Conservation (phyloP, 2,329 filamentous ascomycete genomes). For the Fusarium sulawesiense region DNA sequence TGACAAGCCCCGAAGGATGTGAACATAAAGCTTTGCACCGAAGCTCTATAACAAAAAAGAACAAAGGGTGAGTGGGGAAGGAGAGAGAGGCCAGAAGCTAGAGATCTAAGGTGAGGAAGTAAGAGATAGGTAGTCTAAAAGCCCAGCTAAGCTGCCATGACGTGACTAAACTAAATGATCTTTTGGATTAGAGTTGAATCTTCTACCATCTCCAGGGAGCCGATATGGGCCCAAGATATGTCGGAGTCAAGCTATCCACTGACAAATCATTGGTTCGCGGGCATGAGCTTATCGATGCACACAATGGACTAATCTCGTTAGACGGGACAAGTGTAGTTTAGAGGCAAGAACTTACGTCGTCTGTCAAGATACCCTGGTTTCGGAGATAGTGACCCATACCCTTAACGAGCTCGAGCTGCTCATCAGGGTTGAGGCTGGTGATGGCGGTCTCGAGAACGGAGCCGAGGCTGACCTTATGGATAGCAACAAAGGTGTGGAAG, state of each 20-base stretch:
- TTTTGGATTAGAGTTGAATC: neutral
- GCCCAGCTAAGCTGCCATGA: neutral
- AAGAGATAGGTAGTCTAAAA: neutral
- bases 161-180: neutral
- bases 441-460: conserved; percentile 92
- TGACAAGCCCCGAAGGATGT: conserved; percentile 11
- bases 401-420: conserved; percentile 86
- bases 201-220: neutral
- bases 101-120: neutral
- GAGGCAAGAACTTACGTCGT: conserved; percentile 44
- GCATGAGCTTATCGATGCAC: conserved; percentile 44
- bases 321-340: neutral
- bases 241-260: conserved; percentile 3
- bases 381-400: conserved; percentile 71
- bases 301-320: conserved; percentile 38
- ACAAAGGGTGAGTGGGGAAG: conserved; percentile 32
- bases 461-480: conserved; percentile 86
- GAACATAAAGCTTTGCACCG: conserved; percentile 5
- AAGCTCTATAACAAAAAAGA: conserved; percentile 29
- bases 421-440: conserved; percentile 84
- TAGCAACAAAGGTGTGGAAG: conserved; percentile 95
- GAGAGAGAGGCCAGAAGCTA: neutral
- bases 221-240: conserved; percentile 12
- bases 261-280: conserved; percentile 38
- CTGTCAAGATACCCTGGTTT: conserved; percentile 67